Base-by-base conservation (phyloP, 768 basidiomycete species). In the Boletus rubropictus region DNA sequence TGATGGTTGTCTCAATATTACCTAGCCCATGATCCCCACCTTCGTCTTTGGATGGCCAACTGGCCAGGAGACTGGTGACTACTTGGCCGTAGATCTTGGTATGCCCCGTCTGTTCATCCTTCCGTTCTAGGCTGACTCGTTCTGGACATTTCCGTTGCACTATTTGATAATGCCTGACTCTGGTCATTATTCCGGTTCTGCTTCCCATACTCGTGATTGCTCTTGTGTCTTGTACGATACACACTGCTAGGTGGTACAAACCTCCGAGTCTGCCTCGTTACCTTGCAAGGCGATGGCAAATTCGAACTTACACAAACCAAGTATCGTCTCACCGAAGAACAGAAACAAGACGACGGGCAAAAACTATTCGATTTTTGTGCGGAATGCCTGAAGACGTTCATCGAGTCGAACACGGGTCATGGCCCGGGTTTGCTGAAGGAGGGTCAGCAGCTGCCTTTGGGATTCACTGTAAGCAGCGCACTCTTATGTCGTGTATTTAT, bases 281-380 rank as follows among this genome's bases (percentile, higher is more conserved):
- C 84, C 24, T 73, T 99, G 2, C 82, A 87, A 56, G 96, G 96
- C 21, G 78, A 83, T 9, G 95, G 96, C 49, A 94, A 95, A 72
- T 99, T 98, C 65, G 93, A 97, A 69, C 86, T 99, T 56, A 92
- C 93, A 0, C 95, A 98, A 64, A 86, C 93, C 29, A 99, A 99
- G 68, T 98, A 97, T 69, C 86, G 94, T 42, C 79, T 99, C 37
- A 83, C 89, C 1, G 96, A 99, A 62, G 96, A 97, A 60, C 96
- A 98, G 67, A 99, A 99, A 68, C 92, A 96, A 49, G 90, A 89
- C 7, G 92, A 97, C n/a, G 96, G 94, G 6, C 85, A 91, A 63
- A 85, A 84, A 50, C 71, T 99, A 42, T 97, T 99, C 56, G 96
- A 99, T 69, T 99, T 99, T 61, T 98, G 95, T 63, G 96, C 91